Conservation (phyloP, 1,284 basidiomycete genomes). For the Puccinia sorghi region DNA sequence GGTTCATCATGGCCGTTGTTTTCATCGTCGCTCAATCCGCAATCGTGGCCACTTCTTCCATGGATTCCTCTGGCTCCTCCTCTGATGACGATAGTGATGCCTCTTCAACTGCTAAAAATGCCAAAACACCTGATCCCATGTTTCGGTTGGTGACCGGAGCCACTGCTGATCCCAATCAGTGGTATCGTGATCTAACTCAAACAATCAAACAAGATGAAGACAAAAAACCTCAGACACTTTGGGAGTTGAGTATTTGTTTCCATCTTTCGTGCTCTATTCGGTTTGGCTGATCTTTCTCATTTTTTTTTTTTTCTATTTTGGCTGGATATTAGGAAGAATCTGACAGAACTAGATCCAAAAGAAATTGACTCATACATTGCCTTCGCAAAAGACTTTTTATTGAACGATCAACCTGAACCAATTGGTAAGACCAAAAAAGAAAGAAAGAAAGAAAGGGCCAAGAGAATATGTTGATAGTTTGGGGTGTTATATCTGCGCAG, state of each 20-base stretch:
- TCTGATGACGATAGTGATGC: not conserved
- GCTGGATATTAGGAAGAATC: constrained; percentile 16
- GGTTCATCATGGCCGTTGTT: constrained; percentile 39
- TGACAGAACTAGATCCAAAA: not conserved
- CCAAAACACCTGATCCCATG: not conserved
- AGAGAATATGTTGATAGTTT: not conserved
- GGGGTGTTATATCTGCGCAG: not conserved
- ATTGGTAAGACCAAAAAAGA: not conserved
- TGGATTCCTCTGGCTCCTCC: not conserved
- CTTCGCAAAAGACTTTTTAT: constrained; percentile 20
- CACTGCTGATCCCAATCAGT: not conserved
- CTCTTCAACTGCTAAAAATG: not conserved
- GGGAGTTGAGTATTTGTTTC: constrained; percentile 27
- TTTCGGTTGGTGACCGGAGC: not conserved
- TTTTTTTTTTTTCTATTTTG: not conserved
- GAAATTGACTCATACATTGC: constrained; percentile 27
- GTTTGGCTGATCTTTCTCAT: not conserved
- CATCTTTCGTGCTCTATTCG: not conserved
- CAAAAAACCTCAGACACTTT: constrained; percentile 28
- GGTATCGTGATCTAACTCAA: constrained; percentile 13
- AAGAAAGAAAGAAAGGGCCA: not conserved
- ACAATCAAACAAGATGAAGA: constrained; percentile 10
- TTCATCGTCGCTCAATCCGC: constrained; percentile 21
- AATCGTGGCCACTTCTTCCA: not conserved
- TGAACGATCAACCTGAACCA: constrained; percentile 30